Evolutionary conservation across 495 filamentous ascomycete species (phyloP).

Genomic region (Massariosphaeria phaeospora): DNA sequence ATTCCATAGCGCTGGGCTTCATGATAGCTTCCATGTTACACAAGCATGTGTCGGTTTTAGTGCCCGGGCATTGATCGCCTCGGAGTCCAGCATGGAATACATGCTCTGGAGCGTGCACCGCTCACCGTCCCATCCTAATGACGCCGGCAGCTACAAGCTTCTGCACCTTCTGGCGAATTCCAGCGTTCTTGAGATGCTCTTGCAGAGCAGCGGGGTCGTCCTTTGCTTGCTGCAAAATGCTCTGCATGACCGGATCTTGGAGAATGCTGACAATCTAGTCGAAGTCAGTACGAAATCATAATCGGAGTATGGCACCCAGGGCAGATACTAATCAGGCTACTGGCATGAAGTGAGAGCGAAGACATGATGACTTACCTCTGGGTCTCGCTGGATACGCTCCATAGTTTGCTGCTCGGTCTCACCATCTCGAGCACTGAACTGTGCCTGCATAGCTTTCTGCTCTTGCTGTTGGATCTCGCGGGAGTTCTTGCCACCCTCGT

Average conservation of each 20-base stretch:
- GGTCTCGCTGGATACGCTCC: constrained; percentile 85
- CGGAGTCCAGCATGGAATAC: too few relatives aligned
- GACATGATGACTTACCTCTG: constrained; percentile 71
- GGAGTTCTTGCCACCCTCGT: constrained; percentile 68
- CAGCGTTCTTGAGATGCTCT: constrained; percentile 93
- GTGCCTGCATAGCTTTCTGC: constrained; percentile 87
- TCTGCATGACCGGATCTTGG: constrained; percentile 94
- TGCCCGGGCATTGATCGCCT: too few relatives aligned
- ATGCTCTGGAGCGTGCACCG: too few relatives aligned
- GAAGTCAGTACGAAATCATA: neutral
- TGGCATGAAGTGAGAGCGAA: too few relatives aligned
- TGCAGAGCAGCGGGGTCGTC: constrained; percentile 83
- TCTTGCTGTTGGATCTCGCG: constrained; percentile 90
- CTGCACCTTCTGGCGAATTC: constrained; percentile 78
- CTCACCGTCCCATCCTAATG: constrained; percentile 67
- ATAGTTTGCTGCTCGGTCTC: constrained; percentile 96
- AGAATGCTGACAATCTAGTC: constrained; percentile 80
- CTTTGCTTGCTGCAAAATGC: constrained; percentile 94
- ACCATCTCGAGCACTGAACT: constrained; percentile 82
- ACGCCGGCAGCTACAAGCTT: constrained; percentile 90
- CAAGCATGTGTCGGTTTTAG: too few relatives aligned
- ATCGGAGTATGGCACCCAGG: too few relatives aligned
- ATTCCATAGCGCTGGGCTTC: too few relatives aligned
- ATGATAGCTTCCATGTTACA: too few relatives aligned
- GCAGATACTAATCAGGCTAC: too few relatives aligned